phyloP scores from a whole-genome alignment of 768 basidiomycete species.

The Crucibulum laeve region DNA sequence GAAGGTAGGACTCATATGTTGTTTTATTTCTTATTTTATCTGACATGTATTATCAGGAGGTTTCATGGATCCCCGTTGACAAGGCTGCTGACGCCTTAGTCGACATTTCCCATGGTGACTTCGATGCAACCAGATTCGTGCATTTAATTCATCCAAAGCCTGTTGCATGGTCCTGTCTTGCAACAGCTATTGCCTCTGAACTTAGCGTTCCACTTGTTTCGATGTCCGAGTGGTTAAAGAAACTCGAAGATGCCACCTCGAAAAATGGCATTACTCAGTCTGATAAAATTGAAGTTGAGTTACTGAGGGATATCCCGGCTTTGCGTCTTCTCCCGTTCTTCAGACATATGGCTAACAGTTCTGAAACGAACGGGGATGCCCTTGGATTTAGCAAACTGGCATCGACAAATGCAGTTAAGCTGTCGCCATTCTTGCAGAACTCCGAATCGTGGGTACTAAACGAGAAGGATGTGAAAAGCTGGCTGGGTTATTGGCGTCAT shows the following conservation, averaged over 20 bases:
- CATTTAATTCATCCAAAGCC: slow-evolving; percentile 27
- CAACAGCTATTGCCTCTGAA: not conserved
- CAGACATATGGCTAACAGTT: no score
- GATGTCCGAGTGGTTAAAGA: slow-evolving; percentile 2
- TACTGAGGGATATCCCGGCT: not conserved
- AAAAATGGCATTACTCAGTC: not conserved
- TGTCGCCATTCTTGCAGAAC: no score
- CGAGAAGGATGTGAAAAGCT: no score
- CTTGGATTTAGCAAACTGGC: no score
- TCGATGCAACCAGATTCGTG: slow-evolving; percentile 8
- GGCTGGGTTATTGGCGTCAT: no score
- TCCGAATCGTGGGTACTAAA: no score
- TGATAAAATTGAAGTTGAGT: not conserved
- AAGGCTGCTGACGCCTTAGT: slow-evolving; percentile 23
- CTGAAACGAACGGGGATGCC: not conserved
- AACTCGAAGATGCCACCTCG: slow-evolving; percentile 6
- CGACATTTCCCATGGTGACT: slow-evolving; percentile 15
- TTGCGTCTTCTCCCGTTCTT: not conserved
- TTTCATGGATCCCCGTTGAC: slow-evolving; percentile 21
- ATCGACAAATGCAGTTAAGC: no score
- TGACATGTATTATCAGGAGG: slow-evolving; percentile 7
- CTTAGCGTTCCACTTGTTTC: not conserved
- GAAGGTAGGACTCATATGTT: slow-evolving; percentile 16
- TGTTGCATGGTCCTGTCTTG: slow-evolving; percentile 12
- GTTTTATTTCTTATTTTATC: not conserved